phyloP scores from a whole-genome alignment of 495 filamentous ascomycete species.

The Penicillium goetzii region DNA sequence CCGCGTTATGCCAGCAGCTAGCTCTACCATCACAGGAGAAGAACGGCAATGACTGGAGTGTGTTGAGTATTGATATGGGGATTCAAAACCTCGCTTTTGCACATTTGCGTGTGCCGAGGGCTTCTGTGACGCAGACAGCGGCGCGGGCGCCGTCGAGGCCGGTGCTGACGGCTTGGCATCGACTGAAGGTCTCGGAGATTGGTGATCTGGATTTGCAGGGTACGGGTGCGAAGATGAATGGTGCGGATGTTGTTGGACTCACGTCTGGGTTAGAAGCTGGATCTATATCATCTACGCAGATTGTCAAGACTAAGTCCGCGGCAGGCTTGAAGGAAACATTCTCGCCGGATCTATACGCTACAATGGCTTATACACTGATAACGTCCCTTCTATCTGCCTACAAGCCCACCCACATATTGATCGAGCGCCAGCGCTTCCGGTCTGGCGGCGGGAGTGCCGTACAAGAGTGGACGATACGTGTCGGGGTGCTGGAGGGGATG shows the following conservation, averaged over 20 bases:
- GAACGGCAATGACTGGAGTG: constrained; percentile 34
- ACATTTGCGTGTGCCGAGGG: constrained; percentile 35
- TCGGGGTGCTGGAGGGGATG: constrained; percentile 91
- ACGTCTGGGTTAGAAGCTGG: neutral
- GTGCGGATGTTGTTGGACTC: neutral
- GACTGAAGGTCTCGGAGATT: constrained; percentile 36
- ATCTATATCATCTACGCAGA: neutral
- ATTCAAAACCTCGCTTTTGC: constrained; percentile 80
- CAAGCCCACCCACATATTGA: constrained; percentile 73
- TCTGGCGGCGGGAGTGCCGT: constrained; percentile 64
- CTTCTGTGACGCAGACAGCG: neutral
- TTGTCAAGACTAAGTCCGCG: neutral
- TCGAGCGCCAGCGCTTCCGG: constrained; percentile 90
- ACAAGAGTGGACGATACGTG: constrained; percentile 86
- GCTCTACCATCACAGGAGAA: neutral
- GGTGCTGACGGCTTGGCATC: constrained; percentile 43
- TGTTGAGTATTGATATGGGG: constrained; percentile 88
- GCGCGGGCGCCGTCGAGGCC: neutral
- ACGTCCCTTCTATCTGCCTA: constrained; percentile 49
- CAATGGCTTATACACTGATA: constrained; percentile 65
- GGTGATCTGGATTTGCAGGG: constrained; percentile 15
- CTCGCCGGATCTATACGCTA: constrained; percentile 59
- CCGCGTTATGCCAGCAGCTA: constrained; percentile 16
- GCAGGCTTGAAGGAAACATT: constrained; percentile 50
- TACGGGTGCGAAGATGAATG: neutral